Percentiles rank a stretch among this genome's conserved stretches.
Evolutionary conservation across 768 basidiomycete genomes (phyloP).

Genomic region (Melanogaster broomeanus): DNA sequence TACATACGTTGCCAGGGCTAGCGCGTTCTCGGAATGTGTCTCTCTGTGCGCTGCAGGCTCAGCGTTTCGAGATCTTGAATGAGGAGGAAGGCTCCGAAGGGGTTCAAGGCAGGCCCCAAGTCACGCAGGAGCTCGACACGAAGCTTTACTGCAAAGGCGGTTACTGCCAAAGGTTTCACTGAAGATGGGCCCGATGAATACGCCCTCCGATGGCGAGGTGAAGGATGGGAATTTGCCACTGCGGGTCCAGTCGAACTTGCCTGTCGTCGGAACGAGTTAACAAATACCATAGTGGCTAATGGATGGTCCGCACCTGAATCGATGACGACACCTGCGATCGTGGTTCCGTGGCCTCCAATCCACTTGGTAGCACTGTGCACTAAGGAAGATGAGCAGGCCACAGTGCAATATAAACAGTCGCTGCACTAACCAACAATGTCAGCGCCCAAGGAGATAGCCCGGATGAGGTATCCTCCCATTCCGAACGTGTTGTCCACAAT

Average conservation of each 20-base stretch:
- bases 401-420: not conserved
- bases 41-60: constrained; percentile 55
- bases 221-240: constrained; percentile 59
- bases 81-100: constrained; percentile 60
- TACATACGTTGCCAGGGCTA: constrained; percentile 47
- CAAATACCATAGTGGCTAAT: not conserved
- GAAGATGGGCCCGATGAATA: constrained; percentile 57
- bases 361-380: constrained; percentile 67
- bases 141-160: constrained; percentile 53
- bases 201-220: constrained; percentile 53
- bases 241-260: constrained; percentile 57
- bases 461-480: constrained; percentile 57
- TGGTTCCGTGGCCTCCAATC: constrained; percentile 70
- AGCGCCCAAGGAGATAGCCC: constrained; percentile 57
- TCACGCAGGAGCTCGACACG: constrained; percentile 56
- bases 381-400: constrained; percentile 11
- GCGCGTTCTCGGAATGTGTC: constrained; percentile 60
- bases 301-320: constrained; percentile 48
- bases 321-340: constrained; percentile 62
- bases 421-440: constrained; percentile 49
- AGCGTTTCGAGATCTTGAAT: constrained; percentile 66
- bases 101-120: constrained; percentile 52
- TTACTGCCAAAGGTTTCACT: constrained; percentile 50
- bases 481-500: constrained; percentile 70
- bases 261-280: constrained; percentile 25